Percentiles rank a stretch among this genome's conserved stretches.
Evolutionary conservation across 2,329 filamentous ascomycete species (phyloP).

Genomic region (Whalleya microplaca): DNA sequence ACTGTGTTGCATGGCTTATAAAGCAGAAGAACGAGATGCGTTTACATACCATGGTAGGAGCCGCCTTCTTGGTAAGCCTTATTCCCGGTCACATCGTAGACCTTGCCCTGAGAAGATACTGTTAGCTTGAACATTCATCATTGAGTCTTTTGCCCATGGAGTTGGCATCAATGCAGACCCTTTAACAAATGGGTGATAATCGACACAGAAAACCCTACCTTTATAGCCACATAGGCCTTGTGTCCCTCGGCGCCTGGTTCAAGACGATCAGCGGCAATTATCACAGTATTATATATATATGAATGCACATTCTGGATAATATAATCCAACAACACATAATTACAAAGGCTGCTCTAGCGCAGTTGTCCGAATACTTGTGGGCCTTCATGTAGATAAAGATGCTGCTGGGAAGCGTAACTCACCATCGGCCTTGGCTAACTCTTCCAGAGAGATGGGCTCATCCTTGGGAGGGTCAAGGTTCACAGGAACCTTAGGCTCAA

Average conservation of each 20-base stretch:
- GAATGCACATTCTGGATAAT: background rate
- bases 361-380: background rate
- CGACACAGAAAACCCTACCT: conserved; percentile 48
- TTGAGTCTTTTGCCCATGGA: conserved; percentile 36
- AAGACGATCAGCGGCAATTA: conserved; percentile 23
- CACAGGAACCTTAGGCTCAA: conserved; percentile 78
- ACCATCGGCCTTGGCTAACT: conserved; percentile 85
- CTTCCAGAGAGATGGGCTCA: conserved; percentile 80
- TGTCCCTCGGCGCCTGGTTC: conserved; percentile 64
- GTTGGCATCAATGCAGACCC: conserved; percentile 43
- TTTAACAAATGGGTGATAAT: conserved; percentile 13
- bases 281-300: background rate
- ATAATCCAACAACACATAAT: background rate
- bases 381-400: background rate
- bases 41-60: conserved; percentile 76
- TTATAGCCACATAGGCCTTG: conserved; percentile 71
- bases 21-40: conserved; percentile 1
- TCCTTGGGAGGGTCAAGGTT: conserved; percentile 82
- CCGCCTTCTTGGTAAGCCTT: conserved; percentile 81
- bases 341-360: background rate
- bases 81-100: conserved; percentile 94
- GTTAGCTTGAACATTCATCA: conserved; percentile 55
- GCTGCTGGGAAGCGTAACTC: conserved; percentile 39
- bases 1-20: background rate
- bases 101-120: conserved; percentile 67